phyloP scores from a whole-genome alignment of 164 flowering plant species.

The Stephania cephalantha region DNA sequence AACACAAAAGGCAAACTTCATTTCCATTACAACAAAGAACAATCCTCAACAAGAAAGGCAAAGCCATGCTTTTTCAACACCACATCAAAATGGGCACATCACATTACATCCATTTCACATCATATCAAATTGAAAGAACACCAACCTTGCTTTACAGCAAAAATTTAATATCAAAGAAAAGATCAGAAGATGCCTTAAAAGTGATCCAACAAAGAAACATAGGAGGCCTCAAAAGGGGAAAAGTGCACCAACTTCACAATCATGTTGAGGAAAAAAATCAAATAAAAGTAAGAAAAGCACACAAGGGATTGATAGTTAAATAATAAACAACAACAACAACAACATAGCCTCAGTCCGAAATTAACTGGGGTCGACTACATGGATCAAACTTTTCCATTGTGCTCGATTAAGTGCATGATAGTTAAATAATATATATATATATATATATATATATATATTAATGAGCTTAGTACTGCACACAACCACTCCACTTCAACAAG shows the following conservation, averaged over 20 bases:
- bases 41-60: background rate
- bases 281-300: background rate
- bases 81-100: background rate
- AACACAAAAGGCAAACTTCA: conserved; percentile 17
- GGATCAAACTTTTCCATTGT: too few species aligned
- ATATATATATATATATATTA: too few species aligned
- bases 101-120: background rate
- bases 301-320: background rate
- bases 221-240: conserved; percentile 2
- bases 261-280: background rate
- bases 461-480: conserved; percentile 17
- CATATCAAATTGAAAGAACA: background rate
- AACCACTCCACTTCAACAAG: conserved; percentile 22
- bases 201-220: background rate
- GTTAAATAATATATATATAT: too few species aligned
- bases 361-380: too few species aligned
- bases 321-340: too few species aligned
- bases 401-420: too few species aligned
- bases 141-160: background rate
- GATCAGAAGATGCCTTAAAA: background rate
- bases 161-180: conserved; percentile 1
- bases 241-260: background rate
- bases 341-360: too few species aligned
- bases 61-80: background rate
- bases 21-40: background rate